These are phyloP conservation scores for Triticum timopheevii DNA, from an alignment of 176 grass and related monocot genomes.

Conservation along the genomic window DNA sequence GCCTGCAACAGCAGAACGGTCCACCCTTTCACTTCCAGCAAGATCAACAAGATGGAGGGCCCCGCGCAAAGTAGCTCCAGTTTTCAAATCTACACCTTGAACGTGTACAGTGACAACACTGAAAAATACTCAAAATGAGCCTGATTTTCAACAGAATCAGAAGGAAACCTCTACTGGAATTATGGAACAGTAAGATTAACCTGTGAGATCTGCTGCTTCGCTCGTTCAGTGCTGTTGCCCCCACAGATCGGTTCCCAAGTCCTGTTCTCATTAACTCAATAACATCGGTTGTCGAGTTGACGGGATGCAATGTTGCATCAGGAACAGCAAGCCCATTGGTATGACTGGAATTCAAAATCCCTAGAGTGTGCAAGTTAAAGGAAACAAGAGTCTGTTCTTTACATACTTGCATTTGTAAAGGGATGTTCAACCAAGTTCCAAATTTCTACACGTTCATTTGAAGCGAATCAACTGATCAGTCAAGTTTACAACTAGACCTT, in stretches of 20 bases:
- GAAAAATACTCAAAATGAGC: conserved; percentile 25
- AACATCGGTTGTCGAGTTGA: conserved; percentile 68
- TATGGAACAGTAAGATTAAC: conserved; percentile 40
- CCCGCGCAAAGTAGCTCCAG: conserved; percentile 46
- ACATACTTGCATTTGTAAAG: conserved; percentile 6
- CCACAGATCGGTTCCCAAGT: conserved; percentile 57
- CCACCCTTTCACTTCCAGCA: conserved; percentile 82
- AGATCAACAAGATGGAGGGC: conserved; percentile 81
- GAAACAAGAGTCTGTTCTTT: conserved; percentile 22
- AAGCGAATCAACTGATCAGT: conserved; percentile 8
- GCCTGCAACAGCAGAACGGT: conserved; percentile 70
- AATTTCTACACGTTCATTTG: conserved; percentile 2
- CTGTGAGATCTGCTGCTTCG: conserved; percentile 97
- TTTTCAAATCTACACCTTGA: conserved; percentile 65
- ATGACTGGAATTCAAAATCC: conserved; percentile 59
- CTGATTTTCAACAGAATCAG: conserved; percentile 17
- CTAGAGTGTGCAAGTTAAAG: conserved; percentile 69
- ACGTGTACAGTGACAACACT: conserved; percentile 72
- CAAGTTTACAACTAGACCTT: background rate
- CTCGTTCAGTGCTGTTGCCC: conserved; percentile 73
- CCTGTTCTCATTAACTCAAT: conserved; percentile 74
- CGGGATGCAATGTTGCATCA: conserved; percentile 70
- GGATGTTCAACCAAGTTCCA: conserved; percentile 4
- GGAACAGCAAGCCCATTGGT: conserved; percentile 78
- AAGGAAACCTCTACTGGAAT: conserved; percentile 16